A percentile compares a stretch with the other conserved stretches of the same genome.
phyloP scores from a whole-genome alignment of 805 yeast genomes.

The Spathaspora boniae region DNA sequence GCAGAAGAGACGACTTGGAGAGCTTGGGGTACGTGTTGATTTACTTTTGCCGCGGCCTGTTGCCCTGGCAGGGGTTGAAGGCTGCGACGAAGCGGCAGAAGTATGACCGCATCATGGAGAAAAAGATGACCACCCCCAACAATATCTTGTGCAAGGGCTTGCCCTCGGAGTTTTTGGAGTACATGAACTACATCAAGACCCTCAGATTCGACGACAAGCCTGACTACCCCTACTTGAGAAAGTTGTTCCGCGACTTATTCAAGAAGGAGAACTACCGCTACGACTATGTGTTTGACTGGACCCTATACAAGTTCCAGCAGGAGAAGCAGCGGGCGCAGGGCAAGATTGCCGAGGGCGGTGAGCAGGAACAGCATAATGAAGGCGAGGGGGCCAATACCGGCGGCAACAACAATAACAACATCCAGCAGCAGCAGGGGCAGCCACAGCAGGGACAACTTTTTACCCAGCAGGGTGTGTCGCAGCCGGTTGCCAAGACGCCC shows the following conservation, averaged over 20 bases:
- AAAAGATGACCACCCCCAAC: constrained; percentile 85
- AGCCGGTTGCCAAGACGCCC: constrained; percentile 5
- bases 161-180: constrained; percentile 85
- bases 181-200: constrained; percentile 84
- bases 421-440: constrained; percentile 14
- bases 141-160: constrained; percentile 86
- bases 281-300: constrained; percentile 97
- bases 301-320: constrained; percentile 72
- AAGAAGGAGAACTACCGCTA: constrained; percentile 84
- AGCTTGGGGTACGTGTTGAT: constrained; percentile 91
- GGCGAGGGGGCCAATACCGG: constrained; percentile 13
- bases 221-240: constrained; percentile 84
- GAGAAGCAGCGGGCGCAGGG: constrained; percentile 50
- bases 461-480: constrained; percentile 9
- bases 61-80: constrained; percentile 98
- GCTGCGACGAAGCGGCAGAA: constrained; percentile 97
- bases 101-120: constrained; percentile 93
- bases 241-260: constrained; percentile 84
- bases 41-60: constrained; percentile 90
- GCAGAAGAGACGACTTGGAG: constrained; percentile 95
- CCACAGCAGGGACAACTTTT: constrained; percentile 21
- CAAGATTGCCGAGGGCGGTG: constrained; percentile 26
- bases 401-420: constrained; percentile 13
- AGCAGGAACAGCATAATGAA: constrained; percentile 14
- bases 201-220: constrained; percentile 95